A percentile compares a stretch with the other conserved stretches of the same genome.
phyloP scores from a whole-genome alignment of 768 basidiomycete species.

The Agrocybe pediades region DNA sequence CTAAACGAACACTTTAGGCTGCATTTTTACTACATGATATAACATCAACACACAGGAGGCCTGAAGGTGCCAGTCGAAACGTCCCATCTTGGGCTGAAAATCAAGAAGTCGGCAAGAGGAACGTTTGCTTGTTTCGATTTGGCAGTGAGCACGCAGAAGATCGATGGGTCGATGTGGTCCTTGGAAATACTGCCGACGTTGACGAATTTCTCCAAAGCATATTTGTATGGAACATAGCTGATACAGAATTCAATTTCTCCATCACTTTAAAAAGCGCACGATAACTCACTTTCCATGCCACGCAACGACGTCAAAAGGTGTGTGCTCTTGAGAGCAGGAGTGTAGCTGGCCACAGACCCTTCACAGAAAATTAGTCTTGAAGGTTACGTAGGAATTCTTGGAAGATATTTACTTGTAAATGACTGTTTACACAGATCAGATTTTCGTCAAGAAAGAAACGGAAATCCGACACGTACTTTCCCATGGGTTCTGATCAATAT shows the following conservation, averaged over 20 bases:
- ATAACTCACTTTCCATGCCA: constrained; percentile 65
- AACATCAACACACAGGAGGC: constrained; percentile 46
- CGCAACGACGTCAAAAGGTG: constrained; percentile 73
- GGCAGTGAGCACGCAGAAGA: constrained; percentile 69
- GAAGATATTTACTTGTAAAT: constrained; percentile 46
- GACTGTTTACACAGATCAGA: constrained; percentile 28
- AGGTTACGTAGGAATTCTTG: neutral
- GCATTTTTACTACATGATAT: neutral
- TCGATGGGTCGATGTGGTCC: constrained; percentile 72
- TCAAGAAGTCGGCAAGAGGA: constrained; percentile 63
- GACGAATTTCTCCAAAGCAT: constrained; percentile 63
- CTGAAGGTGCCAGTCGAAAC: constrained; percentile 60
- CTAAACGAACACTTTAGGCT: constrained; percentile 23
- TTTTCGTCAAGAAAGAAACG: neutral
- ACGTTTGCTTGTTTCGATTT: constrained; percentile 60
- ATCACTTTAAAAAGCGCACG: neutral
- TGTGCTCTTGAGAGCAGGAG: constrained; percentile 57
- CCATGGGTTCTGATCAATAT: constrained; percentile 64
- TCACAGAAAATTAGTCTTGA: constrained; percentile 1
- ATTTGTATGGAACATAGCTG: constrained; percentile 70
- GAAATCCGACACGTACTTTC: constrained; percentile 40
- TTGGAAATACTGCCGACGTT: constrained; percentile 64
- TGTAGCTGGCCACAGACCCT: constrained; percentile 60
- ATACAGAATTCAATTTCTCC: neutral
- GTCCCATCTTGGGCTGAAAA: constrained; percentile 68